Evolutionary conservation across 169 alveolate species (phyloP).

Genomic region (Plasmodium gonderi): DNA sequence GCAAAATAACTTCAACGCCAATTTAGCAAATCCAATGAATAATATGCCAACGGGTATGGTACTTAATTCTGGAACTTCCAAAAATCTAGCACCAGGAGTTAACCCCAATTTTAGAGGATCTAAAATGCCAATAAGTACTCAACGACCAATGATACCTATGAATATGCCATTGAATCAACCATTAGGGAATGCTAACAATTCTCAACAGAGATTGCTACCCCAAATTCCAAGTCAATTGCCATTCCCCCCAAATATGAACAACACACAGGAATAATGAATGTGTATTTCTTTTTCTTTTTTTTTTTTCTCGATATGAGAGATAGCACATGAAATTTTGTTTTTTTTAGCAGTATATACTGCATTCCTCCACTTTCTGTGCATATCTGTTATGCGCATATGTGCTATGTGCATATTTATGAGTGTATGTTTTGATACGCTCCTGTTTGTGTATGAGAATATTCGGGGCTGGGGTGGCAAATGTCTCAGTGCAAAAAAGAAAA

Average conservation of each 20-base stretch:
- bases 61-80: constrained; percentile 15
- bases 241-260: constrained; percentile 7
- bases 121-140: constrained; percentile 10
- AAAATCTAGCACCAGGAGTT: constrained; percentile 36
- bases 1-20: constrained; percentile 31
- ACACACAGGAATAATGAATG: constrained; percentile 10
- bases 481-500: background rate
- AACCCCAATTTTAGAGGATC: constrained; percentile 39
- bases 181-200: background rate
- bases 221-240: constrained; percentile 28
- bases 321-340: too few relatives aligned
- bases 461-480: too few relatives aligned
- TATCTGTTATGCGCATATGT: too few relatives aligned
- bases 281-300: too few relatives aligned
- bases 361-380: too few relatives aligned
- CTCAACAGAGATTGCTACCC: background rate
- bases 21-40: constrained; percentile 13
- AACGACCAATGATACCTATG: constrained; percentile 52
- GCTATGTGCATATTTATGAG: too few relatives aligned
- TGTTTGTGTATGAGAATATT: too few relatives aligned
- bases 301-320: background rate
- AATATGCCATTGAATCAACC: constrained; percentile 21
- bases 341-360: too few relatives aligned
- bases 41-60: constrained; percentile 74
- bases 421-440: too few relatives aligned